phyloP scores from a whole-genome alignment of 768 basidiomycete species.

The Phaeolepiota aurea region DNA sequence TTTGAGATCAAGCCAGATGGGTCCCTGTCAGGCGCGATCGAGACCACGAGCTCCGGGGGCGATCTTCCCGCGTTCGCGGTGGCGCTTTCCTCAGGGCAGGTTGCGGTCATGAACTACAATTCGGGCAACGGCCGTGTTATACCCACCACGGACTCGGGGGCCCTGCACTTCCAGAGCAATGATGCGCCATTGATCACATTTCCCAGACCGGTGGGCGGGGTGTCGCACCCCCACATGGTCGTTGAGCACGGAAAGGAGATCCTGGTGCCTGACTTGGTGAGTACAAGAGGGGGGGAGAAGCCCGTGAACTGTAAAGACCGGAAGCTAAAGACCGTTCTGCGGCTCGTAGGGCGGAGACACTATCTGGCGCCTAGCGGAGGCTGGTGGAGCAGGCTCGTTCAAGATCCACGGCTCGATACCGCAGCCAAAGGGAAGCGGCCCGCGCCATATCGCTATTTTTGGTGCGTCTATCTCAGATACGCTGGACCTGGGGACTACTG shows the following conservation, averaged over 20 bases:
- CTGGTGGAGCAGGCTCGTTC: slow-evolving; percentile 34
- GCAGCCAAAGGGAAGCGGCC: slow-evolving; percentile 57
- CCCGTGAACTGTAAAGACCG: too few relatives aligned
- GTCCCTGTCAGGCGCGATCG: slow-evolving; percentile 31
- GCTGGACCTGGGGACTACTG: background rate
- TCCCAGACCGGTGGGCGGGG: slow-evolving; percentile 30
- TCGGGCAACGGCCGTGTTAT: slow-evolving; percentile 48
- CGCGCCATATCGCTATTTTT: slow-evolving; percentile 31
- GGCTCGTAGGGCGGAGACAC: slow-evolving; percentile 62
- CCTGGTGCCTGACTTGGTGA: slow-evolving; percentile 58
- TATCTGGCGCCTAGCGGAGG: slow-evolving; percentile 54
- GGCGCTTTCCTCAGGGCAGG: slow-evolving; percentile 44
- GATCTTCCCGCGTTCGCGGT: slow-evolving; percentile 41
- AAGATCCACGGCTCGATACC: slow-evolving; percentile 52
- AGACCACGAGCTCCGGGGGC: slow-evolving; percentile 42
- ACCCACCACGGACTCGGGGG: slow-evolving; percentile 31
- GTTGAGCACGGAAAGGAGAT: slow-evolving; percentile 47
- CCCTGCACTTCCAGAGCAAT: slow-evolving; percentile 17
- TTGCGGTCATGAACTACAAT: slow-evolving; percentile 53
- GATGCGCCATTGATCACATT: slow-evolving; percentile 42
- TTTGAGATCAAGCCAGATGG: slow-evolving; percentile 42
- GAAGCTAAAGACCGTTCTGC: too few relatives aligned
- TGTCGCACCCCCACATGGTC: slow-evolving; percentile 63
- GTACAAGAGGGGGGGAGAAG: too few relatives aligned
- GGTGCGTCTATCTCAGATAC: slow-evolving; percentile 8